Evolutionary conservation across 176 grass and related monocot genomes (phyloP), one percentile per base, ranked within the genome.

Genomic region (Oryza officinalis): DNA sequence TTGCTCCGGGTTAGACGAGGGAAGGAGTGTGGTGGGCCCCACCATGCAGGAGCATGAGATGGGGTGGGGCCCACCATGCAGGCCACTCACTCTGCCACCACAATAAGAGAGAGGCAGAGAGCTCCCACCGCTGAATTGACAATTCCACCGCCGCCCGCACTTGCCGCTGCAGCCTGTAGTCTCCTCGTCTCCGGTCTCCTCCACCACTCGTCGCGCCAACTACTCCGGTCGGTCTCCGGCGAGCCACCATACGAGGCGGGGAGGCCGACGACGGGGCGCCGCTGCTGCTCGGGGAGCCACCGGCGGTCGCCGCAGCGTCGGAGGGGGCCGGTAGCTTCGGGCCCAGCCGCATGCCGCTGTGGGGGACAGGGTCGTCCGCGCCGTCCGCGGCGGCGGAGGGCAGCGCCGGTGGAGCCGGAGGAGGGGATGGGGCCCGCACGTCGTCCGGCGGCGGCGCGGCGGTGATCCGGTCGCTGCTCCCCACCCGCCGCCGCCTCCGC

Each of bases 401-500:
- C 23, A 79, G 46, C 60, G 23, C 54, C 18, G 33, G 26, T 32
- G 65, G 14, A 30, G 47, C 6, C 4, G 6, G 22, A 45, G 65
- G 17, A 31, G 31, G 50, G 31, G 69, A 77, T 32, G 41, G 44
- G 65, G 31, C 81, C 60, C 79, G 80, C 69, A 43, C 78, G 80
- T 70, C 4, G 22, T 67, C 52, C 63, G 23, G 63, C 57, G 75
- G 74, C 0, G 84, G 89, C 20, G 83, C 74, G 60, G 82, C 81
- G 27, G 90, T 87, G 27, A 91, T 94, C 35, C 85, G 91, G 14
- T 99, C 96, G n/a, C 76, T 99, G 46, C 65, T 99, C 13, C 96
- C 96, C 71, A 86, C 82, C n/a, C 63, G 93, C 10, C 91, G 96
- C 70, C 96, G 93, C 27, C 96, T 99, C 12, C 89, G 96, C 35